Percentiles rank a stretch among this genome's conserved stretches.
phyloP scores from a whole-genome alignment of 805 yeast genomes.

The Brettanomyces sp. region DNA sequence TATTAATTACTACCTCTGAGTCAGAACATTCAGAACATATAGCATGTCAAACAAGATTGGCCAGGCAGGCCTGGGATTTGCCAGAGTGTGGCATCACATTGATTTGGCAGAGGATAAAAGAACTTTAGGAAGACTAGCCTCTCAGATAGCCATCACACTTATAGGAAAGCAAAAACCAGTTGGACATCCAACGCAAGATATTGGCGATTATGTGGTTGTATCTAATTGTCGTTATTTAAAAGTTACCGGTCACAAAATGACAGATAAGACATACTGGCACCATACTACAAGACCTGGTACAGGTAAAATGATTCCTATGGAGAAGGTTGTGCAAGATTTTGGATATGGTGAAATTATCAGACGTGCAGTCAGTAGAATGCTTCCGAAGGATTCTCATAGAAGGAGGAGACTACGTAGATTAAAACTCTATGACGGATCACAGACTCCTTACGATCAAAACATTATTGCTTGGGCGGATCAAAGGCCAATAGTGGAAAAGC shows the following conservation, averaged over 20 bases:
- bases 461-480: constrained; percentile 81
- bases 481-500: constrained; percentile 39
- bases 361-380: constrained; percentile 92
- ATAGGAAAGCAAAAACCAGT: constrained; percentile 98
- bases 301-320: constrained; percentile 75
- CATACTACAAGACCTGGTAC: constrained; percentile 90
- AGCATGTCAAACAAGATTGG: constrained; percentile 41
- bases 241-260: constrained; percentile 77
- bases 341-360: constrained; percentile 83
- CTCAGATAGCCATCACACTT: constrained; percentile 75
- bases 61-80: constrained; percentile 36
- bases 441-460: constrained; percentile 79
- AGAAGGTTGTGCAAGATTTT: constrained; percentile 58
- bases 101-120: constrained; percentile 80
- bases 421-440: constrained; percentile 80
- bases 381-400: constrained; percentile 85
- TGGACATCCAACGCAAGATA: constrained; percentile 67
- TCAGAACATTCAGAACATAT: background rate
- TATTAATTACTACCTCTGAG: no score
- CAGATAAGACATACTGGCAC: constrained; percentile 76
- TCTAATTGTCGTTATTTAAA: constrained; percentile 79
- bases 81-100: constrained; percentile 92
- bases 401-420: constrained; percentile 72
- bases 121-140: constrained; percentile 86
- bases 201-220: constrained; percentile 95